Base-by-base conservation (phyloP, 805 yeast species). In the Aciculoconidium aculeatum region DNA sequence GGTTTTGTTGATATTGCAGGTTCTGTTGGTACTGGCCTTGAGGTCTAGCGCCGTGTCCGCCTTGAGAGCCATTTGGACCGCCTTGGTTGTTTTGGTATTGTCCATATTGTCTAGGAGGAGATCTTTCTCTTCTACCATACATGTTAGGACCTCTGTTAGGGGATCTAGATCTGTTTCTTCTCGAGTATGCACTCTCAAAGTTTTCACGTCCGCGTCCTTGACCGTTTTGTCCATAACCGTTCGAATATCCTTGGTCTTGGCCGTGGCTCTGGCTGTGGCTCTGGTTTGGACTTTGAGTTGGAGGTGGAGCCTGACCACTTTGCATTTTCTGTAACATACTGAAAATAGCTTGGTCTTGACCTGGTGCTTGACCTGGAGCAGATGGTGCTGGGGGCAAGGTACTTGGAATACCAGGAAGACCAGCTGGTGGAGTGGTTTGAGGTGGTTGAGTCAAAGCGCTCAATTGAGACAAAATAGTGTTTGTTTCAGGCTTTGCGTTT, bases 311-410 rank as follows among this genome's bases (percentile, higher is more conserved):
- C 22, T 16, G 25, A 18, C 46, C 51, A 28, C 40, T 44, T 40
- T 63, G 69, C 72, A 72, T 69, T 37, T 69, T 72, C 43, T 71
- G 75, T 45, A 72, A 58, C 66, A 72, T 60, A 44, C 63, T 71
- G 53, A 71, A 69, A 30, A 71, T 70, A 30, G 49, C 44, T 31
- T 58, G 63, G 23, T 57, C 60, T 17, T 41, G 42, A 11, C 40
- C 44, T 8, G 43, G 34, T 15, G 17, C 37, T 13, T 34, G 45
- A 21, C 38, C 47, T 9, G 45, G 35, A n/a, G 11, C 15, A 17
- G 13, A 23, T 20, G 16, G 27, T 10, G 15, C 29, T 26, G 36
- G 36, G n/a, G n/a, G n/a, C n/a, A n/a, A n/a, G n/a, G n/a, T n/a
- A n/a, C n/a, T n/a, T n/a, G n/a, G n/a, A n/a, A n/a, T n/a, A n/a